Base-by-base conservation (phyloP, 1,284 basidiomycete species). In the Cutaneotrichosporon sp. region DNA sequence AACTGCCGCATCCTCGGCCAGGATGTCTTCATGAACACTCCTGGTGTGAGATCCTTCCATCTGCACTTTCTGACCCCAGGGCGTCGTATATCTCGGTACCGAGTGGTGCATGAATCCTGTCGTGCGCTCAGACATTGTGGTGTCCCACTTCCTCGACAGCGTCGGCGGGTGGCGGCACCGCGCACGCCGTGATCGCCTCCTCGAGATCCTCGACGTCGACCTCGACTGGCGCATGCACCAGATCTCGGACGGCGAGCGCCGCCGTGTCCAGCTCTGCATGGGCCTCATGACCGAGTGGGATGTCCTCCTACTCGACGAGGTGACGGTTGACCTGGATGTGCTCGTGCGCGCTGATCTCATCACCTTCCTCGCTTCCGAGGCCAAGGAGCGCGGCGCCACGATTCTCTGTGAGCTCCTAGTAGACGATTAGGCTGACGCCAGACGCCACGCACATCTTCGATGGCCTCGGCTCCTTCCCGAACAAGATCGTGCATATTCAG, bases 261-360 rank as follows among this genome's bases (percentile, higher is more conserved):
- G 97, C 34, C 82, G 91, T 2, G 94, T 99, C 5, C 97, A 99
- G 80, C 87, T 99, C 30, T 92, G 91, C 70, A 96, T 97, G 86
- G 97, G 97, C 2, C 85, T 99, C 30, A 99, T 99, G 97, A 86
- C 86, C 30, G 89, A 91, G 40, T 99, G 94, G 93, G 89, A 97
- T 71, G 86, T 99, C 22, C 82, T 99, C 5, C 83, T 99, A 5
- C 86, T 99, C 9, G 96, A 99, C 75, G 97, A 99, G 83, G 91
- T 98, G 60, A 99, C 96, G 0, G 97, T 99, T 38, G 97, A 99
- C 78, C 84, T 99, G n/a, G 97, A 99, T 73, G 95, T 98, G 7
- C 86, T 98, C 47, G 97, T 99, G 51, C 88, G 97, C 55, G 88
- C 91, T 59, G 91, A 97, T 68, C 83, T 99, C 26, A 86, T 99